These are phyloP conservation scores for Dicorynia guianensis DNA, from an alignment of 306 rosid species.

Conservation along the genomic window DNA sequence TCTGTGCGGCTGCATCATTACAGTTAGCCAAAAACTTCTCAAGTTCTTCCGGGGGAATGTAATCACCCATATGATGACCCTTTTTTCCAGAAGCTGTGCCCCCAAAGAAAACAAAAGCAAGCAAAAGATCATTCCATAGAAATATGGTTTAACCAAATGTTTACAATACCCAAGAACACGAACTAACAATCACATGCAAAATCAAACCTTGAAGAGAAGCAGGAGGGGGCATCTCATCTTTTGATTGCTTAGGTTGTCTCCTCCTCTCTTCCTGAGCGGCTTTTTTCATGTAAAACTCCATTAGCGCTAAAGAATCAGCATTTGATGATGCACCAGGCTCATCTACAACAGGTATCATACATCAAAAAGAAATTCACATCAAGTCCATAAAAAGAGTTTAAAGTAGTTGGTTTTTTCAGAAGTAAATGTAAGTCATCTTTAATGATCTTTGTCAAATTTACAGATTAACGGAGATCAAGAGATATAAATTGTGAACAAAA, in stretches of 20 bases:
- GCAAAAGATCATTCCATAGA: background rate
- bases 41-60: conserved; percentile 92
- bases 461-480: background rate
- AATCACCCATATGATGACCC: conserved; percentile 99
- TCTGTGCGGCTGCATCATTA: conserved; percentile 80
- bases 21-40: conserved; percentile 90
- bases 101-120: conserved; percentile 24
- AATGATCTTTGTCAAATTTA: conserved; percentile 25
- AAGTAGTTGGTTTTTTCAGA: too few relatives aligned
- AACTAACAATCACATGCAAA: conserved; percentile 35
- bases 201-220: conserved; percentile 85
- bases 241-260: conserved; percentile 86
- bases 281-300: conserved; percentile 96
- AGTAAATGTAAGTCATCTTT: too few relatives aligned
- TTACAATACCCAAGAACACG: conserved; percentile 31
- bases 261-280: conserved; percentile 92
- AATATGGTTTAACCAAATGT: background rate
- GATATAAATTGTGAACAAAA: background rate
- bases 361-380: conserved; percentile 18
- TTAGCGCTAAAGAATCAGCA: conserved; percentile 86
- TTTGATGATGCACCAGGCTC: conserved; percentile 67
- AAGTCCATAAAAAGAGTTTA: conserved; percentile 14
- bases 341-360: conserved; percentile 51
- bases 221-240: conserved; percentile 99
- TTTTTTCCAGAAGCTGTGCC: conserved; percentile 61